Percentiles rank a stretch among this genome's conserved stretches.
Evolutionary conservation across 23 red algal species (phyloP).

Genomic region (Gracilaria vermiculophylla): DNA sequence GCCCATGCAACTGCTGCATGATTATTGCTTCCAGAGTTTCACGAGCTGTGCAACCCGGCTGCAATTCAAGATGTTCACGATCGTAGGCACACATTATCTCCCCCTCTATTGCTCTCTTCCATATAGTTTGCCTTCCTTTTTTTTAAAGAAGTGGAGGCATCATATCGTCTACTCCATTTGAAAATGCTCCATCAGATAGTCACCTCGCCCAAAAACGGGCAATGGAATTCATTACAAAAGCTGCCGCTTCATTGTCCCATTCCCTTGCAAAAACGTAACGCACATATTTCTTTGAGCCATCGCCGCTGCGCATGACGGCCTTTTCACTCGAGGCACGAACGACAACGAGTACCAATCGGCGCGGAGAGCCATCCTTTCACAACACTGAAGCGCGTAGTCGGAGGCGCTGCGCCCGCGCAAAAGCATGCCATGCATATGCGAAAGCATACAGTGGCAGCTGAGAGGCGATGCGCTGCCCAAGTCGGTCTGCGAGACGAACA

Average conservation of each 20-base stretch:
- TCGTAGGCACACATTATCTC: slow-evolving; percentile 62
- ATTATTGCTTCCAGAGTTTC: slow-evolving; percentile 92
- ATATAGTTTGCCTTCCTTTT: slow-evolving; percentile 55
- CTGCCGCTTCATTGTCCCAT: slow-evolving; percentile 71
- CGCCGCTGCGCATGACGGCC: too few relatives aligned
- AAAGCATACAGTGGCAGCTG: too few relatives aligned
- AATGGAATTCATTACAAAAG: slow-evolving; percentile 81
- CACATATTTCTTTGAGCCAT: slow-evolving; percentile 83
- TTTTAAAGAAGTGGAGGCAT: slow-evolving; percentile 62
- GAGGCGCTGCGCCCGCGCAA: too few relatives aligned
- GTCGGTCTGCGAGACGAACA: too few relatives aligned
- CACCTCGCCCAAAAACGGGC: slow-evolving; percentile 82
- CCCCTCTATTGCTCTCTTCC: slow-evolving; percentile 33
- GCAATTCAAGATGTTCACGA: slow-evolving; percentile 59
- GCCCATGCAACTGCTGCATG: slow-evolving; percentile 68
- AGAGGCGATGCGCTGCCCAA: too few relatives aligned
- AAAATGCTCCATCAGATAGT: slow-evolving; percentile 82
- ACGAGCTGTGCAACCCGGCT: slow-evolving; percentile 83
- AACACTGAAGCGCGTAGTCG: too few relatives aligned
- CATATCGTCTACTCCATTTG: slow-evolving; percentile 93
- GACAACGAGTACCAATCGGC: too few relatives aligned
- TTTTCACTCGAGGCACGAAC: too few relatives aligned
- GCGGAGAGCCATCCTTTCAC: too few relatives aligned
- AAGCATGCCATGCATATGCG: too few relatives aligned
- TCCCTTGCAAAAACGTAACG: slow-evolving; percentile 82